Evolutionary conservation across 208 protist species (phyloP), one percentile per base, ranked within the genome.

Genomic region (Crithidia acanthocephali): DNA sequence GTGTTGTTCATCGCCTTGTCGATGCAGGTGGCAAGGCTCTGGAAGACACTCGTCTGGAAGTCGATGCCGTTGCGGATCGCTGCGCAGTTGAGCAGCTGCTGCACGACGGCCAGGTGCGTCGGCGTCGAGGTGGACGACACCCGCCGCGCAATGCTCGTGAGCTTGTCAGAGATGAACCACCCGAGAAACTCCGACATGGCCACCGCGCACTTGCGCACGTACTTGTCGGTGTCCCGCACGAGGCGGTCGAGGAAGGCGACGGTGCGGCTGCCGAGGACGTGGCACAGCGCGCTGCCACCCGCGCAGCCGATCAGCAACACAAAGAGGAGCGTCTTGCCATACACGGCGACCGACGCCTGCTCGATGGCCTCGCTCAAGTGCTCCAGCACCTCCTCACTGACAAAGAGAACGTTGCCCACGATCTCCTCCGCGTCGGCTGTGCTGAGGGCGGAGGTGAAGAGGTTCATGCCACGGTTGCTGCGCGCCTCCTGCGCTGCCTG

Each of bases 241-340:
- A 96, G 66, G 11, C 74, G 59, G 53, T 92, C 90, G 32, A 95
- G 28, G 44, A 85, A 85, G 23, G 72, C 59, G 44, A 90, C 70
- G 44, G 71, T 65, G 44, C 79, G 76, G 58, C 52, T 77, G 28
- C 76, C 87, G 28, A 79, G 79, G 28, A 94, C 27, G 37, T 68
- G 72, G 35, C 83, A 66, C 27, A 97, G 69, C 27, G 79, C 53
- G 9, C 66, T 74, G 8, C 76, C 85, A 32, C 86, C 85, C 18
- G 82, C 69, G 59, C 84, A 91, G 48, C 86, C 87, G 23, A 97
- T 52, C 15, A 96, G 78, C 35, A 81, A 45, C 32, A 89, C 63
- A 22, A 90, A 87, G 22, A 95, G 60, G 8, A 95, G 57, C 40
- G 76, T 79, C 77, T 97, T 97, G 20, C 90, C 91, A 47, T 82